Conservation (phyloP, 257 asterid genomes). For the Capsicum rhomboideum region DNA sequence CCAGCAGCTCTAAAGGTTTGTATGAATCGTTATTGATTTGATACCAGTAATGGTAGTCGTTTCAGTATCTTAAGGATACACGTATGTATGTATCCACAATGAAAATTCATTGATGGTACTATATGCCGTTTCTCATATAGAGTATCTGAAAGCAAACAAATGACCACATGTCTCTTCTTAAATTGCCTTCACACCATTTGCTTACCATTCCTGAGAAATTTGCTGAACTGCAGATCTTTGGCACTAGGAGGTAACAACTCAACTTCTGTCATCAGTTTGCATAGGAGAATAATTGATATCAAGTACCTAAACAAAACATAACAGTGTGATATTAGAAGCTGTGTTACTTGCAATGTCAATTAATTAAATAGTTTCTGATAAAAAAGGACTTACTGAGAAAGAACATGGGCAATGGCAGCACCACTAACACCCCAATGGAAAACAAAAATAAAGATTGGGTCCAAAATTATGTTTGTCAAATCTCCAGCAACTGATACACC, state of each 20-base stretch:
- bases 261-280: constrained; percentile 58
- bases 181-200: not conserved
- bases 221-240: constrained; percentile 58
- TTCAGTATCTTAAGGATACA: not conserved
- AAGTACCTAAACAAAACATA: constrained; percentile 45
- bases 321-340: not conserved
- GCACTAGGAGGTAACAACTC: constrained; percentile 65
- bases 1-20: not conserved
- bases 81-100: not conserved
- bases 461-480: constrained; percentile 60
- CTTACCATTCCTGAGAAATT: constrained; percentile 79
- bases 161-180: not conserved
- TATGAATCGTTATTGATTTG: not conserved
- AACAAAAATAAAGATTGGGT: constrained; percentile 76
- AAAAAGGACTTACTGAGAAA: constrained; percentile 63
- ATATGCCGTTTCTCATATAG: not conserved
- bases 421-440: constrained; percentile 75
- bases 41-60: not conserved
- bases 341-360: not conserved
- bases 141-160: not conserved
- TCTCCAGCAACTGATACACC: constrained; percentile 64
- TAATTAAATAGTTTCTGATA: not conserved
- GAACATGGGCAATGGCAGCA: constrained; percentile 97
- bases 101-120: not conserved
- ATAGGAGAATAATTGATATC: constrained; percentile 53